Percentiles rank a stretch among this genome's conserved stretches.
Evolutionary conservation across 352 stramenopile genomes (phyloP).

Genomic region (Pythium oligandrum): DNA sequence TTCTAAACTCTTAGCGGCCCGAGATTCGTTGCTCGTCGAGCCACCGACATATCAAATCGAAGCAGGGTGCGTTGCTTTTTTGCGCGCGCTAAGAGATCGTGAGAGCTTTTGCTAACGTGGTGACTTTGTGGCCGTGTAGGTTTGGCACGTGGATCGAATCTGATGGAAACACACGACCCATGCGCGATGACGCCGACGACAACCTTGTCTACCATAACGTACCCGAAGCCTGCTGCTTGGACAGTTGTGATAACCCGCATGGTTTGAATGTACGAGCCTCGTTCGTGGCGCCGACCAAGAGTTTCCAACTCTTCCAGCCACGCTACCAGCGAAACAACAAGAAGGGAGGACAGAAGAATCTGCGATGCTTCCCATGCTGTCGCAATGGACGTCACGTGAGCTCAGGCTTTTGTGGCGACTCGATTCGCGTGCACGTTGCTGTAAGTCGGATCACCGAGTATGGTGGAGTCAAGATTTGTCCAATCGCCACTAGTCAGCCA

Average conservation of each 20-base stretch:
- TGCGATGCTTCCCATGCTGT: conserved; percentile 85
- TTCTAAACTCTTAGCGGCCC: conserved; percentile 70
- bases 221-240: conserved; percentile 70
- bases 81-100: no score
- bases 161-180: conserved; percentile 72
- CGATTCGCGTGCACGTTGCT: conserved; percentile 76
- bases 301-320: conserved; percentile 73
- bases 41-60: conserved; percentile 83
- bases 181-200: conserved; percentile 70
- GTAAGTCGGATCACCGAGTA: conserved; percentile 72
- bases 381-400: conserved; percentile 76
- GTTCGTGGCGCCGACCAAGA: conserved; percentile 74
- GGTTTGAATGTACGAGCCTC: conserved; percentile 73
- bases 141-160: conserved; percentile 84
- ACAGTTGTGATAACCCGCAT: conserved; percentile 80
- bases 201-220: conserved; percentile 77
- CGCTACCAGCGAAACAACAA: conserved; percentile 90
- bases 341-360: conserved; percentile 86
- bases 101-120: no score
- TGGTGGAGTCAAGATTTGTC: conserved; percentile 77
- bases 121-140: conserved; percentile 5
- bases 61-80: conserved; percentile 34
- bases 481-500: conserved; percentile 58
- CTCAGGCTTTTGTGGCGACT: conserved; percentile 83
- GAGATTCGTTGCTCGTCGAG: conserved; percentile 72